A percentile compares a stretch with the other conserved stretches of the same genome.
Conservation (phyloP, 2,329 filamentous ascomycete species). For the Pezicula carpinea region DNA sequence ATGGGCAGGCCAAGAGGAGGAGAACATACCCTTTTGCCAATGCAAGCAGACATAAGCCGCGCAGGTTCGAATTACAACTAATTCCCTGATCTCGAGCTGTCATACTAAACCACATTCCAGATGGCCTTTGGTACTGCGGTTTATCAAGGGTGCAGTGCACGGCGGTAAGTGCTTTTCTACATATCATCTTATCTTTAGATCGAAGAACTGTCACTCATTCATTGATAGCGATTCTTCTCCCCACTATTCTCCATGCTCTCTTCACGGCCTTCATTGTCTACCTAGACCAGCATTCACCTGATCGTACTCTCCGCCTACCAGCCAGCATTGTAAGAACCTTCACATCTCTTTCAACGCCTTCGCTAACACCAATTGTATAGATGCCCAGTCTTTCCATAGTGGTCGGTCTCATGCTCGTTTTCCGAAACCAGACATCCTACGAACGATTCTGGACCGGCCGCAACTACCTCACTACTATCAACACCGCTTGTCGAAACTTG, state of each 20-base stretch:
- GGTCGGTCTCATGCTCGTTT: slow-evolving; percentile 1
- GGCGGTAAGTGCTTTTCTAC: background rate
- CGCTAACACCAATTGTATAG: background rate
- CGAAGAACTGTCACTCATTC: background rate
- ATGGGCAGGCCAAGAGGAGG: background rate
- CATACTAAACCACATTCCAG: background rate
- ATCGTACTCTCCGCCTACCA: background rate
- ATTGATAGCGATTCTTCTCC: background rate
- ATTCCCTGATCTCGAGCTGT: background rate
- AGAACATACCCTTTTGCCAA: slow-evolving; percentile 1
- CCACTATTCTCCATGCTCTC: background rate
- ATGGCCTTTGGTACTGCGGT: slow-evolving; percentile 1
- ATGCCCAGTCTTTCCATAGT: slow-evolving; percentile 2
- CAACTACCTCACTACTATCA: background rate
- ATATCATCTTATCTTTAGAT: background rate
- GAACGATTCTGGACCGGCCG: slow-evolving; percentile 1
- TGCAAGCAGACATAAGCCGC: slow-evolving; percentile 1
- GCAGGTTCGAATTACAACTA: background rate
- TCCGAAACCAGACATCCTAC: slow-evolving; percentile 1
- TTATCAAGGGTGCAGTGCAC: background rate
- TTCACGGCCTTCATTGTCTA: background rate
- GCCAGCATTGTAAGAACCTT: background rate
- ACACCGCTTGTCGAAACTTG: background rate
- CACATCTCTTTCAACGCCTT: background rate
- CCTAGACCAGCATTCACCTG: background rate